phyloP scores from a whole-genome alignment of 768 basidiomycete species.

The Tylopilus cervinicoccineus region DNA sequence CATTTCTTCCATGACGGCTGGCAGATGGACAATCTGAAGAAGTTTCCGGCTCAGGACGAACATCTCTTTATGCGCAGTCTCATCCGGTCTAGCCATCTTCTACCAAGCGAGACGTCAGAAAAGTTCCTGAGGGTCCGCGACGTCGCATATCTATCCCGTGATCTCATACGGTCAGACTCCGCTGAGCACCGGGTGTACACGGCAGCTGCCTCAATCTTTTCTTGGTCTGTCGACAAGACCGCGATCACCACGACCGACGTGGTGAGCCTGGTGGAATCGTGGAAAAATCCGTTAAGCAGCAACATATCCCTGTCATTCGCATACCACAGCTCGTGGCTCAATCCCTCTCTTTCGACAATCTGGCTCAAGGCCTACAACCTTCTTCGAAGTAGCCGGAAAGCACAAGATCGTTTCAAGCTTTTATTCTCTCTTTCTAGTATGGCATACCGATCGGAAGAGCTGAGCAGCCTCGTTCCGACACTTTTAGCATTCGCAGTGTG shows the following conservation, averaged over 20 bases:
- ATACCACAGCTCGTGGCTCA: slow-evolving; percentile 27
- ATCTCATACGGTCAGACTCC: neutral
- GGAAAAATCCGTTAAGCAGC: neutral
- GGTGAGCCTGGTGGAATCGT: neutral
- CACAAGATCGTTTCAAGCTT: slow-evolving; percentile 8
- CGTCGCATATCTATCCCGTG: slow-evolving; percentile 7
- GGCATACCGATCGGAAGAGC: slow-evolving; percentile 16
- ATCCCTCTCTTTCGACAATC: slow-evolving; percentile 6
- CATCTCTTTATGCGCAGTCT: slow-evolving; percentile 15
- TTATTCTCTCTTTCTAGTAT: slow-evolving; percentile 30
- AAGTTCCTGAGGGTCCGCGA: neutral
- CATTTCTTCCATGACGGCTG: slow-evolving; percentile 5
- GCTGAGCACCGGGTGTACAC: slow-evolving; percentile 6
- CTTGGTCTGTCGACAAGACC: neutral
- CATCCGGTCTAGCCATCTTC: slow-evolving; percentile 7
- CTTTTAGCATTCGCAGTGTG: slow-evolving; percentile 29
- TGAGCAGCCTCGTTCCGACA: slow-evolving; percentile 14
- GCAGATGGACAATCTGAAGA: neutral
- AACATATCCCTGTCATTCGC: neutral
- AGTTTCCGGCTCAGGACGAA: neutral
- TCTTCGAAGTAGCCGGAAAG: slow-evolving; percentile 10
- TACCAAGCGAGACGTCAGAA: slow-evolving; percentile 4
- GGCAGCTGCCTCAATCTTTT: slow-evolving; percentile 1
- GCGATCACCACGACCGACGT: neutral
- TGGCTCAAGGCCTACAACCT: slow-evolving; percentile 29